These are phyloP conservation scores for Escallonia rubra DNA, from an alignment of 129 eudicot genomes.

Conservation along the genomic window DNA sequence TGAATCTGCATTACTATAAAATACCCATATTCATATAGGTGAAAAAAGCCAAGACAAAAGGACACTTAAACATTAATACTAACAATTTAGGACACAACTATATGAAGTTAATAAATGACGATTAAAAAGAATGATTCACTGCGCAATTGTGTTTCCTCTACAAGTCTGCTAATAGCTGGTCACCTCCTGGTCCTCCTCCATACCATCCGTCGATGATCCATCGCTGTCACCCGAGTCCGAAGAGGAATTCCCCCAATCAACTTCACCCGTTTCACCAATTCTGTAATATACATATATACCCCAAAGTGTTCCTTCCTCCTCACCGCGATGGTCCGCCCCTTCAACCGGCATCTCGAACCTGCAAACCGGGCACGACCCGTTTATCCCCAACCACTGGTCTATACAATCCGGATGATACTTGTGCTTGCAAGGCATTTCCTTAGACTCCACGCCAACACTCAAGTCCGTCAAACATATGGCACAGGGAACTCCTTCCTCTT, in stretches of 20 bases:
- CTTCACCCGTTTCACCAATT: no score
- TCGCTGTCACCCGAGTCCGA: not conserved
- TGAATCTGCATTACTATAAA: no score
- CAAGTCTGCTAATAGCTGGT: not conserved
- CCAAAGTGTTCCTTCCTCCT: not conserved
- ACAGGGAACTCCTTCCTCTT: conserved; percentile 39
- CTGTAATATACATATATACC: no score
- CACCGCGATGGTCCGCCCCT: conserved; percentile 5
- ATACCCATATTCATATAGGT: no score
- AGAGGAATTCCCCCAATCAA: not conserved
- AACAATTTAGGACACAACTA: no score
- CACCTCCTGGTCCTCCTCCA: conserved; percentile 12
- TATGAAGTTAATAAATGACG: no score
- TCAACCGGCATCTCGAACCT: conserved; percentile 52
- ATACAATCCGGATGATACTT: conserved; percentile 45
- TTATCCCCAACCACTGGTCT: conserved; percentile 47
- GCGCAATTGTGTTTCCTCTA: not conserved
- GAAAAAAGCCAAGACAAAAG: no score
- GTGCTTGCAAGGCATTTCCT: conserved; percentile 57
- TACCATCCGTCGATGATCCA: conserved; percentile 4
- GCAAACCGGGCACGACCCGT: conserved; percentile 62
- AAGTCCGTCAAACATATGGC: conserved; percentile 49
- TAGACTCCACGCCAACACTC: conserved; percentile 27
- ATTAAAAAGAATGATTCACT: no score
- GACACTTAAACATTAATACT: no score